Conservation (phyloP, 1,139 yeast species). For the Hyphopichia pseudoburtonii region DNA sequence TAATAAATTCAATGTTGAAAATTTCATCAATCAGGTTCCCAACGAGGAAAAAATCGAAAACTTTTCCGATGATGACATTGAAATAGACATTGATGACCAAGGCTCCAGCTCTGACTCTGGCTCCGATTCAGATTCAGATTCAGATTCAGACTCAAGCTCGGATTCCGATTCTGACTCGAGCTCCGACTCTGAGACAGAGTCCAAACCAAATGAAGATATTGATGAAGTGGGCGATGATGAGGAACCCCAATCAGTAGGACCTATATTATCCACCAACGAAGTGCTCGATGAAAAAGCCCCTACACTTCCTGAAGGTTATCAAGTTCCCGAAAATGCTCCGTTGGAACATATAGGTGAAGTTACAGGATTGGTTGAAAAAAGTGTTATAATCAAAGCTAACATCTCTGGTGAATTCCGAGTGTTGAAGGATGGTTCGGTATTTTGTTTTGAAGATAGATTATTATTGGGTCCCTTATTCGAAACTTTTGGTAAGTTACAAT, state of each 20-base stretch:
- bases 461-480: slow-evolving; percentile 85
- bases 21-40: background rate
- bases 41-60: slow-evolving; percentile 11
- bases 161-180: slow-evolving; percentile 23
- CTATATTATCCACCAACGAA: slow-evolving; percentile 80
- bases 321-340: slow-evolving; percentile 57
- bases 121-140: slow-evolving; percentile 12
- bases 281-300: slow-evolving; percentile 67
- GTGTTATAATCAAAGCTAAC: slow-evolving; percentile 71
- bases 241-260: slow-evolving; percentile 47
- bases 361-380: slow-evolving; percentile 66
- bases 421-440: slow-evolving; percentile 75
- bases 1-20: background rate
- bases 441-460: slow-evolving; percentile 72
- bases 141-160: slow-evolving; percentile 11
- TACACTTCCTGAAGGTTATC: slow-evolving; percentile 64
- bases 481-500: slow-evolving; percentile 83
- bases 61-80: slow-evolving; percentile 31
- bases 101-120: slow-evolving; percentile 10
- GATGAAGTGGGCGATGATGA: slow-evolving; percentile 35
- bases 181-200: slow-evolving; percentile 21
- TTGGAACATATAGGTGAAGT: slow-evolving; percentile 76
- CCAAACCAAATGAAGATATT: slow-evolving; percentile 15
- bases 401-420: slow-evolving; percentile 84
- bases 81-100: slow-evolving; percentile 14